These are phyloP conservation scores for Peltaster fructicola DNA, from an alignment of 2,329 filamentous ascomycete species.

Conservation along the genomic window DNA sequence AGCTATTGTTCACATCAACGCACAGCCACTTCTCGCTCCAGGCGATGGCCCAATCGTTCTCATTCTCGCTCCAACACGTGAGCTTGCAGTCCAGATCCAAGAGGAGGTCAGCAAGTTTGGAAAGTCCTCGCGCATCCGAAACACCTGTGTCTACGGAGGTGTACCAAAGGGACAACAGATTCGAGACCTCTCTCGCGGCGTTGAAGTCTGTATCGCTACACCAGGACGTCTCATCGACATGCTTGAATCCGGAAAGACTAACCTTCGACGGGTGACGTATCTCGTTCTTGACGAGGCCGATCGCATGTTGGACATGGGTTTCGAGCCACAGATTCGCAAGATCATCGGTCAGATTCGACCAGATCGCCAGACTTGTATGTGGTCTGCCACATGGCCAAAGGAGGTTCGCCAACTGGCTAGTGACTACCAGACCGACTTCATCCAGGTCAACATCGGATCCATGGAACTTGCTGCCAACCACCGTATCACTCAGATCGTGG, in stretches of 20 bases:
- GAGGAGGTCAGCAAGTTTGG: slow-evolving; percentile 98
- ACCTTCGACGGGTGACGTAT: slow-evolving; percentile 94
- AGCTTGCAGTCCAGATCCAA: slow-evolving; percentile 96
- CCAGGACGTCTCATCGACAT: slow-evolving; percentile 96
- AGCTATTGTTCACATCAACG: slow-evolving; percentile 98
- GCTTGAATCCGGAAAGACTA: slow-evolving; percentile 94
- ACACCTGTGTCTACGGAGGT: slow-evolving; percentile 98
- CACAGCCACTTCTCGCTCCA: slow-evolving; percentile 84
- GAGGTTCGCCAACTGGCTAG: slow-evolving; percentile 82
- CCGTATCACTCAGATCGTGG: slow-evolving; percentile 92
- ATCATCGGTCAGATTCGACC: slow-evolving; percentile 95
- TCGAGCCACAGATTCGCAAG: slow-evolving; percentile 98
- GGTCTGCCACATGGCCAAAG: slow-evolving; percentile 98
- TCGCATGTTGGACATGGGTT: slow-evolving; percentile 99
- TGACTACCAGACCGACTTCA: slow-evolving; percentile 88
- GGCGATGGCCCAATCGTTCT: slow-evolving; percentile 95
- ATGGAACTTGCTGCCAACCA: slow-evolving; percentile 93
- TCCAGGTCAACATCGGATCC: slow-evolving; percentile 97
- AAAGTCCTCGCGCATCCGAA: slow-evolving; percentile 91
- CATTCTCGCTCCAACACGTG: slow-evolving; percentile 88
- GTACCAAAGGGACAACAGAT: slow-evolving; percentile 97
- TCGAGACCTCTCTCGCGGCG: slow-evolving; percentile 80
- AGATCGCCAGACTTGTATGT: slow-evolving; percentile 98
- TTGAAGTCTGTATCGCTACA: slow-evolving; percentile 96
- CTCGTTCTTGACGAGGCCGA: slow-evolving; percentile 97